Evolutionary conservation across 305 asterid genomes (phyloP), one percentile per base, ranked within the genome.

Genomic region (Salvia sclarea): DNA sequence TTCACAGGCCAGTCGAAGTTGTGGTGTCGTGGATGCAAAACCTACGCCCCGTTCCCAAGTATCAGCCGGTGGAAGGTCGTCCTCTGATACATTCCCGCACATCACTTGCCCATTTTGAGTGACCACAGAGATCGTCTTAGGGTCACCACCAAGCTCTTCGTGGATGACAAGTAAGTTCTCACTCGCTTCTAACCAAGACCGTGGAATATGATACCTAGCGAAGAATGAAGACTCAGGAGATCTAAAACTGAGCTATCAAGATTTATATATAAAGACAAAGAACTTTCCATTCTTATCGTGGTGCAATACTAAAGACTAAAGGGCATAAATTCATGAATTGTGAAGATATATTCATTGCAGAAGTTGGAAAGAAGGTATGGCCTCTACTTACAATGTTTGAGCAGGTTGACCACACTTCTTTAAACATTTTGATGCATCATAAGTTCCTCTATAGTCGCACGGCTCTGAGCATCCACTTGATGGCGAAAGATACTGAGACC

Each of bases 331-430:
- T 9, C 11, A 16, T 9, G 14, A n/a, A 50, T 25, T 25, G 31
- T 4, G 4, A 25, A 31, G 37, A 49, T 9, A 49, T 20, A 20
- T 18, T 18, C 5, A 13, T 30, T 22, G 20, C 10, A 1, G 17
- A 30, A 56, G 18, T 5, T 0, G 0, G 33, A 28, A 25, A 57
- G 45, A 57, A 13, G 20, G 16, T 55, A 14, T 10, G 35, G 1
- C 13, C 16, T 47, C 54, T 18, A 45, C 92, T 82, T 77, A 89
- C 96, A 82, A 67, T 62, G 71, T 81, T 80, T 90, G 96, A 71
- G 96, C 86, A 14, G 96, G 93, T 71, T 90, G 90, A 37, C 93
- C 91, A 55, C 97, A 90, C 45, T 80, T 83, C 74, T 83, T 90
- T 53, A 84, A 41, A 79, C 97, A 90, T 75, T 86, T 85, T 52